These are phyloP conservation scores for Deinandra increscens DNA, from an alignment of 129 eudicot genomes.

Conservation along the genomic window DNA sequence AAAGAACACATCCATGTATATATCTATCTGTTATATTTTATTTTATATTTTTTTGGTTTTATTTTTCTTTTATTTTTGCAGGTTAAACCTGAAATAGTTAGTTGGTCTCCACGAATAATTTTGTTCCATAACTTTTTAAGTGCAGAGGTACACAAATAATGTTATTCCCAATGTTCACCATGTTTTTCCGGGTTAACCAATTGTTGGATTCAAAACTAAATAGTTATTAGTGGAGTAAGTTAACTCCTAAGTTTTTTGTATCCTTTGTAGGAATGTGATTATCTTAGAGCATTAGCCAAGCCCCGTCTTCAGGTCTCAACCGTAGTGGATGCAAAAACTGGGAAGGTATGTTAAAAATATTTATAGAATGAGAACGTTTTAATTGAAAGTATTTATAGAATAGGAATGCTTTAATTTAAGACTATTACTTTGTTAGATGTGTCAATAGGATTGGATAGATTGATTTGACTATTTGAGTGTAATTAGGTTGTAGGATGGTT, in stretches of 20 bases:
- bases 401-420: not conserved
- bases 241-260: not conserved
- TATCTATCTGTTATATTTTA: not conserved
- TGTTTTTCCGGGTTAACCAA: conserved; percentile 8
- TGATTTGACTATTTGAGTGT: not conserved
- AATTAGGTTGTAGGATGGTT: not conserved
- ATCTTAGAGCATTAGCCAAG: conserved; percentile 71
- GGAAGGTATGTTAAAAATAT: conserved; percentile 56
- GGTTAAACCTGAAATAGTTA: conserved; percentile 88
- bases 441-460: conserved; percentile 1
- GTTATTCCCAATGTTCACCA: not conserved
- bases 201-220: not conserved
- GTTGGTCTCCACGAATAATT: conserved; percentile 89
- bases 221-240: conserved; percentile 1
- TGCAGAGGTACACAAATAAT: conserved; percentile 52
- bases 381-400: not conserved
- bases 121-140: conserved; percentile 80
- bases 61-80: conserved; percentile 31
- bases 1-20: not conserved
- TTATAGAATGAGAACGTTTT: not conserved
- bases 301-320: conserved; percentile 86
- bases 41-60: conserved; percentile 9
- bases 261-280: conserved; percentile 75
- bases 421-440: not conserved
- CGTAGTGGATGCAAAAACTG: conserved; percentile 88